phyloP scores from a whole-genome alignment of 139 green algal genomes.

The Deuterostichococcus epilithicus region DNA sequence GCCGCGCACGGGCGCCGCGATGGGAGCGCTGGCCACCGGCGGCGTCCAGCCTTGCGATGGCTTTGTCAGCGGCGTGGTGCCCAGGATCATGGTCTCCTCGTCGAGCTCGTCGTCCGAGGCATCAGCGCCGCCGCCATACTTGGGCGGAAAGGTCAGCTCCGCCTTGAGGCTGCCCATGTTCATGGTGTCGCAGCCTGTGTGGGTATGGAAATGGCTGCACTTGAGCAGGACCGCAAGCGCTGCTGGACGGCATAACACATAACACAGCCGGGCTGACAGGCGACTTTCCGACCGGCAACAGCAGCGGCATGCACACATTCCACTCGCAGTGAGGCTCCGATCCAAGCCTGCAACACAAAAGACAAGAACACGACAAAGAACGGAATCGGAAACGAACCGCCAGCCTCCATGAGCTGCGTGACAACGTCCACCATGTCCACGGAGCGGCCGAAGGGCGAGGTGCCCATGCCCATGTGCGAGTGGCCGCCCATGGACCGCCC shows the following conservation, averaged over 20 bases:
- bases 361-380: constrained; percentile 2
- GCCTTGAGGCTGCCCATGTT: constrained; percentile 57
- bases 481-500: constrained; percentile 7
- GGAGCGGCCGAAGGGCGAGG: constrained; percentile 53
- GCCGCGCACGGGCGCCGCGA: not conserved
- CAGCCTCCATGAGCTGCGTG: constrained; percentile 59
- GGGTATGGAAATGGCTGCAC: too few species aligned
- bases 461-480: constrained; percentile 24
- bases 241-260: too few species aligned
- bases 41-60: not conserved
- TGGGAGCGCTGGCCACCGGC: not conserved
- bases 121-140: constrained; percentile 32
- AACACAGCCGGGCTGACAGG: too few species aligned
- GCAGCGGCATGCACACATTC: not conserved
- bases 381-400: constrained; percentile 12
- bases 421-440: constrained; percentile 80
- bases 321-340: not conserved
- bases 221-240: too few species aligned
- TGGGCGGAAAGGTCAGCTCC: constrained; percentile 51
- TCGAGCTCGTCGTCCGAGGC: constrained; percentile 49
- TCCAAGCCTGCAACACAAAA: not conserved
- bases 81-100: constrained; percentile 77
- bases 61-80: constrained; percentile 44
- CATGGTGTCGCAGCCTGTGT: constrained; percentile 8
- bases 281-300: too few species aligned